phyloP scores from a whole-genome alignment of 352 stramenopile species.

The Hyaloperonospora arabidopsidis region DNA sequence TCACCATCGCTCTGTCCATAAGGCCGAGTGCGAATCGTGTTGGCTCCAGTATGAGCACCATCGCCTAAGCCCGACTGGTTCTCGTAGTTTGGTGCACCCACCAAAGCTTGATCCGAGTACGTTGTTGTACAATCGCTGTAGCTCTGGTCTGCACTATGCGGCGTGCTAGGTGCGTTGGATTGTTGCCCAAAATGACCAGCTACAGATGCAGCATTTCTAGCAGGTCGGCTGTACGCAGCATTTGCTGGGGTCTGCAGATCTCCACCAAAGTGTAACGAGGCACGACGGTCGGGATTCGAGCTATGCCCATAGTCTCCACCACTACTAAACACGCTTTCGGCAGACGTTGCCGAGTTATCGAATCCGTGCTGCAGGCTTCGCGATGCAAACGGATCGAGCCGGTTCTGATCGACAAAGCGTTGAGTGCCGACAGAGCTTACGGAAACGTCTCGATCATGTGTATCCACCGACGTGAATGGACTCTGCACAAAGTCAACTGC shows the following conservation, averaged over 20 bases:
- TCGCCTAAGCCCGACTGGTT: slow-evolving; percentile 7
- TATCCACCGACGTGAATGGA: slow-evolving; percentile 15
- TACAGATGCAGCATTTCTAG: slow-evolving; percentile 2
- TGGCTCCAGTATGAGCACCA: slow-evolving; percentile 7
- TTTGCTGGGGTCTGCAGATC: slow-evolving; percentile 15
- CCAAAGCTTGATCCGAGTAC: slow-evolving; percentile 10
- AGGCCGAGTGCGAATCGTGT: slow-evolving; percentile 9
- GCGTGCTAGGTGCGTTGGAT: slow-evolving; percentile 6
- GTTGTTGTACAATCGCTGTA: slow-evolving; percentile 11
- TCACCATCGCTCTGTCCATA: slow-evolving; percentile 12
- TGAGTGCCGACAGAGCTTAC: slow-evolving; percentile 17
- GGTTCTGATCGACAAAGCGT: slow-evolving; percentile 12
- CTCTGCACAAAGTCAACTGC: slow-evolving; percentile 8
- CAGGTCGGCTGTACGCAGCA: slow-evolving; percentile 21
- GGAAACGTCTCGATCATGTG: slow-evolving; percentile 17
- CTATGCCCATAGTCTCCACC: slow-evolving; percentile 6
- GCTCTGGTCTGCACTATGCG: slow-evolving; percentile 12
- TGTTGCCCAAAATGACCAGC: slow-evolving; percentile 18
- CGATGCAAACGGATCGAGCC: slow-evolving; percentile 19
- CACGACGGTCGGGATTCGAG: slow-evolving; percentile 5
- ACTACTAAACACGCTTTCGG: slow-evolving; percentile 16
- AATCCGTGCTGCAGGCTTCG: slow-evolving; percentile 18
- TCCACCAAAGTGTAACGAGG: slow-evolving; percentile 21
- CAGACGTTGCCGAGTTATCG: slow-evolving; percentile 15
- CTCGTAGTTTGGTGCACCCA: slow-evolving; percentile 7